phyloP scores from a whole-genome alignment of 257 asterid species.

The Solanum paucissectum region DNA sequence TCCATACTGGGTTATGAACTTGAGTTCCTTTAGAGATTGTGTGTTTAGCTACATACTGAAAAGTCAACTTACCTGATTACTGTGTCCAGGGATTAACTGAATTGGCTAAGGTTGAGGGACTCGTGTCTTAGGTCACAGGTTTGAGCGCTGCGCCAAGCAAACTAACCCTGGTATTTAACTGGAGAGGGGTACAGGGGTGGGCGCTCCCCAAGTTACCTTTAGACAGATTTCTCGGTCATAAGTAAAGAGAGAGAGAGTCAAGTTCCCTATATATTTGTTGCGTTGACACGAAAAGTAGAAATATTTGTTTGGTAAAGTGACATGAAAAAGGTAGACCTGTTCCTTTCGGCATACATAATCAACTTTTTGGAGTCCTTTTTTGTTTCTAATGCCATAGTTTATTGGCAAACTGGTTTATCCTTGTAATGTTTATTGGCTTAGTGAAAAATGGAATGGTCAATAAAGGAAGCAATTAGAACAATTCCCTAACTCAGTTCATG shows the following conservation, averaged over 20 bases:
- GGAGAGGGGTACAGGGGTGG: not conserved
- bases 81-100: not conserved
- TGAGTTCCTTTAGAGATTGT: not conserved
- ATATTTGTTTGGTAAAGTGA: not conserved
- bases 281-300: not conserved
- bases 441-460: not conserved
- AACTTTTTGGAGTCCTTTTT: not conserved
- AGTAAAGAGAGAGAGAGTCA: not conserved
- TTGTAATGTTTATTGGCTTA: not conserved
- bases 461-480: not conserved
- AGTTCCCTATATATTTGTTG: not conserved
- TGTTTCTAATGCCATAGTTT: not conserved
- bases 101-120: not conserved
- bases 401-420: not conserved
- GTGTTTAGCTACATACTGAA: not conserved
- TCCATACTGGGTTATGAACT: not conserved
- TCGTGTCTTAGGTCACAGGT: not conserved
- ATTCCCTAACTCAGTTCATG: not conserved
- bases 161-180: not conserved
- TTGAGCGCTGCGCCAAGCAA: not conserved
- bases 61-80: not conserved
- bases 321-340: not conserved
- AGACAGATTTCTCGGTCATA: not conserved
- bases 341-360: not conserved
- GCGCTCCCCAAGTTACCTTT: not conserved